A percentile compares a stretch with the other conserved stretches of the same genome.
These are phyloP conservation scores for Sporopachydermia quercuum DNA, from an alignment of 805 yeast species.

Conservation along the genomic window DNA sequence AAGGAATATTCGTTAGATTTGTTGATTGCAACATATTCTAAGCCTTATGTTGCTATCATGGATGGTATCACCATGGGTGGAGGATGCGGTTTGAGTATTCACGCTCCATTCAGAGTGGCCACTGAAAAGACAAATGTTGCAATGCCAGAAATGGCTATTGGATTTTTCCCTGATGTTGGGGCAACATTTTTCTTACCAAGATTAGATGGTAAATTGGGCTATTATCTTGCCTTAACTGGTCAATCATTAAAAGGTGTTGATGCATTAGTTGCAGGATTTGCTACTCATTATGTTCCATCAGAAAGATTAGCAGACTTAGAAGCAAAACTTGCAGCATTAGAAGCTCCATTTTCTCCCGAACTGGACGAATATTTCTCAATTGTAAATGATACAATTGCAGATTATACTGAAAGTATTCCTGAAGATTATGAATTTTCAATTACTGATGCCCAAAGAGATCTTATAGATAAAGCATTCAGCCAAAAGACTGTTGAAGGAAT, in stretches of 20 bases:
- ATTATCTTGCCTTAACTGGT: conserved; percentile 79
- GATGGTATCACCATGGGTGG: conserved; percentile 98
- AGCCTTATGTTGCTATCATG: conserved; percentile 76
- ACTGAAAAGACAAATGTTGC: conserved; percentile 84
- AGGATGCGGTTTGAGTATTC: conserved; percentile 85
- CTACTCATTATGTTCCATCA: conserved; percentile 77
- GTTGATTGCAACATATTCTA: conserved; percentile 63
- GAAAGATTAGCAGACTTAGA: conserved; percentile 46
- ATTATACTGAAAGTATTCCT: conserved; percentile 59
- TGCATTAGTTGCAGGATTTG: conserved; percentile 69
- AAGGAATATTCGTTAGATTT: conserved; percentile 73
- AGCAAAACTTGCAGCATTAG: conserved; percentile 49
- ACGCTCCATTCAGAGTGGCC: conserved; percentile 86
- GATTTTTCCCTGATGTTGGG: conserved; percentile 94
- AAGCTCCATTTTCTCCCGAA: conserved; percentile 15
- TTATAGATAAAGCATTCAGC: conserved; percentile 59
- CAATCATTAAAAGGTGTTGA: conserved; percentile 65
- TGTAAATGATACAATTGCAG: conserved; percentile 64
- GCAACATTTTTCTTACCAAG: conserved; percentile 79
- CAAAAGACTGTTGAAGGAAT: conserved; percentile 36
- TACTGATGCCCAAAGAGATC: conserved; percentile 36
- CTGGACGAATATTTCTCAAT: conserved; percentile 26
- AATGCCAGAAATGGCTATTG: conserved; percentile 97
- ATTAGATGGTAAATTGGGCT: conserved; percentile 69
- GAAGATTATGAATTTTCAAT: conserved; percentile 43